Conservation (phyloP, 164 flowering plant species). For the Santalum album region DNA sequence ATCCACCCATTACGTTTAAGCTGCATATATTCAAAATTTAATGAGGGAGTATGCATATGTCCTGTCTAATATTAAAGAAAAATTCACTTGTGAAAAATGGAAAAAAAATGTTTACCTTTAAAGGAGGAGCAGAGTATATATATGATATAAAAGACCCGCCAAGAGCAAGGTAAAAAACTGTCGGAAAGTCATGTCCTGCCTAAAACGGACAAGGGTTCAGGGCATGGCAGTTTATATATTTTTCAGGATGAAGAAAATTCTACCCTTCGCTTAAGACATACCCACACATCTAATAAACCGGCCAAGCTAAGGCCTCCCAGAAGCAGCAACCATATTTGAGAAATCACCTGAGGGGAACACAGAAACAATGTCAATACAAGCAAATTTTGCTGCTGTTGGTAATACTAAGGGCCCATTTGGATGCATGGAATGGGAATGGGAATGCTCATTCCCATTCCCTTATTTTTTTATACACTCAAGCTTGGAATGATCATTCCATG, state of each 20-base stretch:
- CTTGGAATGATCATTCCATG: too few species aligned
- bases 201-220: constrained; percentile 23
- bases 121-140: constrained; percentile 94
- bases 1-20: constrained; percentile 98
- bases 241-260: neutral
- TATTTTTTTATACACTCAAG: too few species aligned
- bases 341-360: constrained; percentile 51
- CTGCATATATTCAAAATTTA: constrained; percentile 32
- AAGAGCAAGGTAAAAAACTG: constrained; percentile 75
- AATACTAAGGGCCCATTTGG: too few species aligned
- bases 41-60: neutral
- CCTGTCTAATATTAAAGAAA: constrained; percentile 2
- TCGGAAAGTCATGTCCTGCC: constrained; percentile 87
- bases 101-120: constrained; percentile 47
- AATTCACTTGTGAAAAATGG: neutral
- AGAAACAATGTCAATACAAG: neutral
- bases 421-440: too few species aligned
- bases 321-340: constrained; percentile 86
- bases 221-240: neutral
- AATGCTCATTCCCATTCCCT: too few species aligned
- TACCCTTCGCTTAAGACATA: constrained; percentile 22
- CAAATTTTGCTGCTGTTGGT: neutral
- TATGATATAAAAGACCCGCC: constrained; percentile 89
- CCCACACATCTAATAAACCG: constrained; percentile 83
- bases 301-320: constrained; percentile 81